A percentile compares a stretch with the other conserved stretches of the same genome.
These are phyloP conservation scores for Neoarthrinium moseri DNA, from an alignment of 2,329 filamentous ascomycete genomes.

Conservation along the genomic window DNA sequence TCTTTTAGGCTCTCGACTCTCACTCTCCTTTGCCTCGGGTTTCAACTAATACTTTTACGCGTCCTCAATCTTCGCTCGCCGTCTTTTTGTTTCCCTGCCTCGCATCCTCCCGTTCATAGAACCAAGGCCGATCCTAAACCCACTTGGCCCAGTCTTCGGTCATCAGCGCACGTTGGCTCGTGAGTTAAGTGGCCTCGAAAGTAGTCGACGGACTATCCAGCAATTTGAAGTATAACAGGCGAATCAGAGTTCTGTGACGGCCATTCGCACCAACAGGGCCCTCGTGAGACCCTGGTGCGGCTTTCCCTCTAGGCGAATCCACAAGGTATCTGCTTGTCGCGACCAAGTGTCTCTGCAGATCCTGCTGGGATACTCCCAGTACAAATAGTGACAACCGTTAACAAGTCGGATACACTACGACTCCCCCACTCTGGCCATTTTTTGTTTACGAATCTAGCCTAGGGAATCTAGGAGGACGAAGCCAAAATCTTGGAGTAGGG, in stretches of 20 bases:
- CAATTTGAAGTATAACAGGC: conserved; percentile 9
- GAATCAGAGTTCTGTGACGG: conserved; percentile 33
- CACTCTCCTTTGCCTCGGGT: not conserved
- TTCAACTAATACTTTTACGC: not conserved
- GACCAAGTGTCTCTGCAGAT: conserved; percentile 34
- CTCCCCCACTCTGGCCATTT: conserved; percentile 22
- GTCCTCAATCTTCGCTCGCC: not conserved
- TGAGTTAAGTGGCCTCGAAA: not conserved
- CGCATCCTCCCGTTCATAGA: not conserved
- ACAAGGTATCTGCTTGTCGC: conserved; percentile 41
- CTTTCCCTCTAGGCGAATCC: conserved; percentile 36
- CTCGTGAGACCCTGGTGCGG: conserved; percentile 39
- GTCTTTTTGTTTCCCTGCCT: not conserved
- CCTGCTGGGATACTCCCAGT: conserved; percentile 39
- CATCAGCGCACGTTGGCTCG: not conserved
- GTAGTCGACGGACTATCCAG: not conserved
- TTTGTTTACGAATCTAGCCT: conserved; percentile 16
- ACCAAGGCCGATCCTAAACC: conserved; percentile 1
- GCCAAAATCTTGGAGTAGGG: conserved; percentile 23
- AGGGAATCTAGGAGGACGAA: conserved; percentile 19
- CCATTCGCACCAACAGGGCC: conserved; percentile 46
- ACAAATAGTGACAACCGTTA: conserved; percentile 28
- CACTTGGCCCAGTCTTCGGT: not conserved
- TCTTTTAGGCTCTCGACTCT: conserved; percentile 10
- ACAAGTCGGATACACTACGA: conserved; percentile 25